These are phyloP conservation scores for Sphagnum fallax DNA, from an alignment of 228 moss, liverwort and hornwort species.

Conservation along the genomic window DNA sequence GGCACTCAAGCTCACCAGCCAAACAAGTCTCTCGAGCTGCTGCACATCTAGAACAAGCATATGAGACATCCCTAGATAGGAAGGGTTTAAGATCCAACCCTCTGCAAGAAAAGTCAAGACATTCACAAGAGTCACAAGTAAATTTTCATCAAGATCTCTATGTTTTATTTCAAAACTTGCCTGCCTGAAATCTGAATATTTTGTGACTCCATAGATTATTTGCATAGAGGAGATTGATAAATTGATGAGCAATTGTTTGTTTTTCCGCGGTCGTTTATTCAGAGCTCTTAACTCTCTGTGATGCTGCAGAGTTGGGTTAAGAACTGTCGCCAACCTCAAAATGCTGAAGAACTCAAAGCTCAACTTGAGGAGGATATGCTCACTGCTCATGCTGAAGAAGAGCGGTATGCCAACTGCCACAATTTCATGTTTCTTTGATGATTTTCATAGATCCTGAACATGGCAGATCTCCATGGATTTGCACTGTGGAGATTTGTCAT, in stretches of 20 bases:
- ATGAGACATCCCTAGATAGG: slow-evolving; percentile 21
- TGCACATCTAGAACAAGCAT: slow-evolving; percentile 9
- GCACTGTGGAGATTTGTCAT: background rate
- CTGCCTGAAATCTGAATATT: no score
- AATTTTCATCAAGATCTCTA: no score
- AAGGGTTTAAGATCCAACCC: background rate
- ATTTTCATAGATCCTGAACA: no score
- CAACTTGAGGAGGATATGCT: slow-evolving; percentile 31
- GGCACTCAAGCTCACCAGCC: slow-evolving; percentile 22
- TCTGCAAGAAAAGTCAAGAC: no score
- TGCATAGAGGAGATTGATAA: no score
- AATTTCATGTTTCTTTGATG: no score
- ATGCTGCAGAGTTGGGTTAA: slow-evolving; percentile 11
- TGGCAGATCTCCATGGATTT: no score
- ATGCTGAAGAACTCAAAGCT: slow-evolving; percentile 16
- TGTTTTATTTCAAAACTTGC: no score
- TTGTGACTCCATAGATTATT: no score
- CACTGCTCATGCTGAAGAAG: slow-evolving; percentile 23
- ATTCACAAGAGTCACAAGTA: no score
- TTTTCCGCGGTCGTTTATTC: no score
- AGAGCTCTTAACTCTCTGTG: background rate
- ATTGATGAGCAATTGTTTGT: no score
- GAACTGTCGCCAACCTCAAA: slow-evolving; percentile 14
- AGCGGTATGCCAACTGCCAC: slow-evolving; percentile 8
- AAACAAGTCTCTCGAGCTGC: slow-evolving; percentile 10